Percentiles rank a stretch among this genome's conserved stretches.
Evolutionary conservation across 129 eudicot genomes (phyloP).

Genomic region (Chrysanthemum lavandulifolium): DNA sequence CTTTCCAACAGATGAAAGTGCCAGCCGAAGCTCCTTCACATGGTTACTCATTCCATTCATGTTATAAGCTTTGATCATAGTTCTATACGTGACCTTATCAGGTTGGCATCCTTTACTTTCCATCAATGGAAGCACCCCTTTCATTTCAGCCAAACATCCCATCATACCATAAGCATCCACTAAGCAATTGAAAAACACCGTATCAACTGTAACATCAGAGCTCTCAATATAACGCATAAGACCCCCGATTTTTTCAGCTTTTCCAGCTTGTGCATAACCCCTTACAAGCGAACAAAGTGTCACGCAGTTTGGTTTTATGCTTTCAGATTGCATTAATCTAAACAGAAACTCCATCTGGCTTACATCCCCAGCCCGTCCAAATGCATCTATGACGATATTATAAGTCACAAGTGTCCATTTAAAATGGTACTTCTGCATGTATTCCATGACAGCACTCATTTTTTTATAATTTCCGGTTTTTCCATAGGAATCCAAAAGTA

Average conservation of each 20-base stretch:
- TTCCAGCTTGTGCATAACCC: slow-evolving; percentile 79
- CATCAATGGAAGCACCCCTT: slow-evolving; percentile 74
- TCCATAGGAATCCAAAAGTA: slow-evolving; percentile 84
- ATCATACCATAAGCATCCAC: slow-evolving; percentile 95
- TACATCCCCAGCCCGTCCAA: slow-evolving; percentile 83
- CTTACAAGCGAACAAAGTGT: slow-evolving; percentile 90
- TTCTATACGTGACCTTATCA: slow-evolving; percentile 74
- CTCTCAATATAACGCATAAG: slow-evolving; percentile 68
- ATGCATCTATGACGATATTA: slow-evolving; percentile 85
- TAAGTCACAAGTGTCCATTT: slow-evolving; percentile 85
- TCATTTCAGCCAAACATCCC: slow-evolving; percentile 92
- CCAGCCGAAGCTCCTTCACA: slow-evolving; percentile 61
- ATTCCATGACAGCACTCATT: slow-evolving; percentile 93
- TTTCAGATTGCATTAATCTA: slow-evolving; percentile 87
- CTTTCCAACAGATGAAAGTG: slow-evolving; percentile 47
- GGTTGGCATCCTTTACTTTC: slow-evolving; percentile 73
- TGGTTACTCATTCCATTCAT: slow-evolving; percentile 68
- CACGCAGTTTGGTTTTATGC: slow-evolving; percentile 78
- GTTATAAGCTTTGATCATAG: slow-evolving; percentile 81
- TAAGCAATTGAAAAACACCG: slow-evolving; percentile 76
- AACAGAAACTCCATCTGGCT: slow-evolving; percentile 88
- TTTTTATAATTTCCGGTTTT: slow-evolving; percentile 79
- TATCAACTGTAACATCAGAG: slow-evolving; percentile 79
- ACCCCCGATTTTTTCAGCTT: slow-evolving; percentile 63
- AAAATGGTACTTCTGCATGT: slow-evolving; percentile 90